Evolutionary conservation across 1,284 basidiomycete species (phyloP).

Genomic region (Phenoliferia sp.): DNA sequence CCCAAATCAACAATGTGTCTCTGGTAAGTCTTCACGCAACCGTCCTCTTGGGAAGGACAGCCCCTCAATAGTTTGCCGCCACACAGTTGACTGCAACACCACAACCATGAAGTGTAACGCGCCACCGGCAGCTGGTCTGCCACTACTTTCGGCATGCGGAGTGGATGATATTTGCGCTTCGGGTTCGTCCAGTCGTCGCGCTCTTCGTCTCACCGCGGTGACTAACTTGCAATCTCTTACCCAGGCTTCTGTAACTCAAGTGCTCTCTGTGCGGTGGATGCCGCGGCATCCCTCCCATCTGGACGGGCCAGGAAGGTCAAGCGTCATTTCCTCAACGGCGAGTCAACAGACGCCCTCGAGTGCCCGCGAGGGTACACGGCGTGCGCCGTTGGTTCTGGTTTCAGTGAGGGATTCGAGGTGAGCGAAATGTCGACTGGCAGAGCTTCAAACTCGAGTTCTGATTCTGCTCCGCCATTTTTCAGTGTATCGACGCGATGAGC

Average conservation of each 20-base stretch:
- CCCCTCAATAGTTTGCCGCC: not conserved
- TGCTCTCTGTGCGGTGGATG: not conserved
- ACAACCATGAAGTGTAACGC: conserved; percentile 15
- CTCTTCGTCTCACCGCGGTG: too few species aligned
- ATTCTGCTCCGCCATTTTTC: not conserved
- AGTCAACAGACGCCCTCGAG: not conserved
- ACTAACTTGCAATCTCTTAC: not conserved
- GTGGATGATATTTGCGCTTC: conserved; percentile 24
- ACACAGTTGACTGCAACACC: conserved; percentile 20
- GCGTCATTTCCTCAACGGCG: conserved; percentile 4
- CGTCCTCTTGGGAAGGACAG: not conserved
- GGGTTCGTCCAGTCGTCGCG: conserved; percentile 5
- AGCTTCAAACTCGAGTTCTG: not conserved
- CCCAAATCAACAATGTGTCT: conserved; percentile 28
- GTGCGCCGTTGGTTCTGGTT: conserved; percentile 13
- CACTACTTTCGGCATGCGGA: conserved; percentile 24
- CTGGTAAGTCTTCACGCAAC: conserved; percentile 11
- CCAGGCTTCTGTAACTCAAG: not conserved
- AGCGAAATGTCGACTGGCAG: not conserved
- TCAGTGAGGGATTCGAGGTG: conserved; percentile 17
- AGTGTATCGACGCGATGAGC: conserved; percentile 44
- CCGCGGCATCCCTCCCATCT: conserved; percentile 15
- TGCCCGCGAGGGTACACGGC: conserved; percentile 19
- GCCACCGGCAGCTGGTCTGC: conserved; percentile 13
- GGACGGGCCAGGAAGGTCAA: conserved; percentile 13